Base-by-base conservation (phyloP, 1,139 yeast species). In the Sugiyamaella neomexicana region DNA sequence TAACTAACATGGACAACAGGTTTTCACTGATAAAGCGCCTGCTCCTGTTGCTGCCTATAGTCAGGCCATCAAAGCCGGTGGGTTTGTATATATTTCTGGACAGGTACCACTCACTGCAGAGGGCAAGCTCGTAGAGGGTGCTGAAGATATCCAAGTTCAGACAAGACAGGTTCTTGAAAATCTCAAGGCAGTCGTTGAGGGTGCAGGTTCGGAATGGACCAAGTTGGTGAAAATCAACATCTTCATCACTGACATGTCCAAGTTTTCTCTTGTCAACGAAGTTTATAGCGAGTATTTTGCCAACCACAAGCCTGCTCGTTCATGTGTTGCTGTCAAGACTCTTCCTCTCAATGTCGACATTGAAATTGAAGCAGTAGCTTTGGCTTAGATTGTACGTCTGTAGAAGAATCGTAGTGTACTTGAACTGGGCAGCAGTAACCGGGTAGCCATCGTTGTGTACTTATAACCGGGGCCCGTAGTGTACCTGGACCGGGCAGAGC, bases 31-130 rank as follows among this genome's bases (percentile, higher is more conserved):
- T 59, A 79, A 78, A 63, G 97, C 97, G 37, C 97, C 98, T 65
- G 89, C 95, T 58, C 96, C 97, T 60, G 97, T 96, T 50, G 97
- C 97, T 54, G 83, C 96, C 16, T 91, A 91, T 74, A 87, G 96
- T 43, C 97, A 90, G 72, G 97, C 97, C 50, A 81, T 90, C 72
- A 90, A 87, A 76, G 93, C 83, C 56, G 67, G 65, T 27, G 68
- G 66, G 55, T 83, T 89, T 72, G 74, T 93, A 70, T 93, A 87
- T 72, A 91, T 93, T 57, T 89, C 97, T 46, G 99, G 99, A 54
- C 99, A 93, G 75, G 85, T 93, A 59, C 98, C 98, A 57, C 82
- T 83, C 77, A 89, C 95, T 49, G 80, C 93, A 46, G 93, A 86
- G 13, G 69, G 69, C 46, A 84, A 85, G 73, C 86, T 89, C 61